Conservation (phyloP, 2,329 filamentous ascomycete genomes). For the Tolypocladium ovalisporum region DNA sequence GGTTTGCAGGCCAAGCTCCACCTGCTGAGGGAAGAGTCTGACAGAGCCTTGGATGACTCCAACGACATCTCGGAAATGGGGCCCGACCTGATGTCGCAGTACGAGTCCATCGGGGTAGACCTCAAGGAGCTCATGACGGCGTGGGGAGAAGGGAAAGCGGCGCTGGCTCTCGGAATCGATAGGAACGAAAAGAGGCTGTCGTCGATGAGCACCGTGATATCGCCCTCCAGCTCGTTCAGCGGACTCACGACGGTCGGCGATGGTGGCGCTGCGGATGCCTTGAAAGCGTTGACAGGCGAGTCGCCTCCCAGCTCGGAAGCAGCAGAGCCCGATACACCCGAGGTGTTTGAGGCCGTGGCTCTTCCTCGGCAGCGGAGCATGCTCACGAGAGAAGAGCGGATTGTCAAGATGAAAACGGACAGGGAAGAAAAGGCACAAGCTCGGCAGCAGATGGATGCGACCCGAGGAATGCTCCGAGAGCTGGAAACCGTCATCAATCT, state of each 20-base stretch:
- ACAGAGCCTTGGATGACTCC: slow-evolving; percentile 64
- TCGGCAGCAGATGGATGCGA: slow-evolving; percentile 68
- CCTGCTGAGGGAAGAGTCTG: slow-evolving; percentile 80
- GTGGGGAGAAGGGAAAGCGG: slow-evolving; percentile 81
- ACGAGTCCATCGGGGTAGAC: slow-evolving; percentile 88
- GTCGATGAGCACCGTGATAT: slow-evolving; percentile 48
- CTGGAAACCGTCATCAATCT: slow-evolving; percentile 76
- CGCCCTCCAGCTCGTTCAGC: slow-evolving; percentile 52
- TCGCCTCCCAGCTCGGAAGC: slow-evolving; percentile 39
- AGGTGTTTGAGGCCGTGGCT: slow-evolving; percentile 87
- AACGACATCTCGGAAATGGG: slow-evolving; percentile 65
- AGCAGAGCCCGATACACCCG: slow-evolving; percentile 56
- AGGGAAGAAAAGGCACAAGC: slow-evolving; percentile 61
- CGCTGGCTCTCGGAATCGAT: slow-evolving; percentile 71
- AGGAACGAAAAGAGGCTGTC: slow-evolving; percentile 63
- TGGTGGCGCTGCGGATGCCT: slow-evolving; percentile 43
- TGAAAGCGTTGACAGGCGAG: slow-evolving; percentile 71
- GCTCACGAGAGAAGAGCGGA: slow-evolving; percentile 76
- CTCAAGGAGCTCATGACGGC: slow-evolving; percentile 69
- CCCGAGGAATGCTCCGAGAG: slow-evolving; percentile 82
- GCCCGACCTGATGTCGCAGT: slow-evolving; percentile 71
- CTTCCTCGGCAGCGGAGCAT: slow-evolving; percentile 56
- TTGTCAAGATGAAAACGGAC: slow-evolving; percentile 81
- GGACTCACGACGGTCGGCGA: slow-evolving; percentile 55
- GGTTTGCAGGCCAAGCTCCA: slow-evolving; percentile 92